Evolutionary conservation across 2,329 filamentous ascomycete genomes (phyloP), one percentile per base, ranked within the genome.

Genomic region (Arthrobotrys sphaeroides): DNA sequence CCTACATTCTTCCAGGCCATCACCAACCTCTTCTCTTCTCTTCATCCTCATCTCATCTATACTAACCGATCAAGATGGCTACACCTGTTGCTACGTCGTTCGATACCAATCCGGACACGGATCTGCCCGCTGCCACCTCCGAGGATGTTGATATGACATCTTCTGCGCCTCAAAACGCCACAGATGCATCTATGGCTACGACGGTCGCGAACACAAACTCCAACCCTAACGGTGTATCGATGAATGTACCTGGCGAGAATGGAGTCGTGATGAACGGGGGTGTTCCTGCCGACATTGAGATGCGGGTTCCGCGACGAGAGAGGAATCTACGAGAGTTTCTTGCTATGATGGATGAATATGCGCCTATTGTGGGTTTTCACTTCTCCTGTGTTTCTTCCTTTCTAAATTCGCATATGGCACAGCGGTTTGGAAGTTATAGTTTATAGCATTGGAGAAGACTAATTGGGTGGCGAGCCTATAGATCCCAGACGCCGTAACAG

Each of bases 401-500:
- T 42, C 55, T 40, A 18, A 5, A n/a, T n/a, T n/a, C n/a, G n/a
- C n/a, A n/a, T n/a, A n/a, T n/a, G n/a, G n/a, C n/a, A n/a, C n/a
- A n/a, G n/a, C n/a, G n/a, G n/a, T n/a, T n/a, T n/a, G n/a, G n/a
- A n/a, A n/a, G n/a, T n/a, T n/a, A 57, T 47, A 33, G 13, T 24
- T 12, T 24, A 43, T 43, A n/a, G 13, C 20, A 13, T 18, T 20
- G 47, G 12, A 22, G 0, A n/a, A 6, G 22, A 26, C 53, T 26
- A 12, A 49, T 22, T 16, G 13, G 26, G 20, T 64, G 45, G 16
- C 31, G 28, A 26, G 31, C n/a, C n/a, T 51, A 43, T 79, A 97
- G 92, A 98, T 99, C 79, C 95, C 95, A 49, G 95, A 99, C 81
- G 95, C 95, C 18, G 95, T 99, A 20, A 98, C 94, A 77, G 90